Evolutionary conservation across 1,284 basidiomycete genomes (phyloP).

Genomic region (Ustilago trichophora): DNA sequence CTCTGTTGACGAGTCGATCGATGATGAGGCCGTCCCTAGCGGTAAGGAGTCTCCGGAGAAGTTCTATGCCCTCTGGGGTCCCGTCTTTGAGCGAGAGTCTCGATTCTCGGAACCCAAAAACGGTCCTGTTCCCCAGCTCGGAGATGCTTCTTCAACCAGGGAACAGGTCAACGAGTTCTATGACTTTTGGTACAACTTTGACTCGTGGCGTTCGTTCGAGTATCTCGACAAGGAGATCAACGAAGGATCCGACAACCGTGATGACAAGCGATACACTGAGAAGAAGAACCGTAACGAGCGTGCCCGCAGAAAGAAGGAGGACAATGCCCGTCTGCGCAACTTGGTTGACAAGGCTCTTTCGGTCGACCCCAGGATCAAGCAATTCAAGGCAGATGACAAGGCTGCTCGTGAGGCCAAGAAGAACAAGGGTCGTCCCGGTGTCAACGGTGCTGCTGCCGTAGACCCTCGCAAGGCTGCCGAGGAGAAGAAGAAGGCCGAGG

Average conservation of each 20-base stretch:
- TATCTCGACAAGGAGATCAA: slow-evolving; percentile 98
- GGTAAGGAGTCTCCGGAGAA: slow-evolving; percentile 70
- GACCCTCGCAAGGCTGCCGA: slow-evolving; percentile 53
- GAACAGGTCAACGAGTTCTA: slow-evolving; percentile 91
- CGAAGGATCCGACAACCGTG: slow-evolving; percentile 95
- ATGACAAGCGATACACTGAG: slow-evolving; percentile 98
- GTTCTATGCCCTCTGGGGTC: slow-evolving; percentile 75
- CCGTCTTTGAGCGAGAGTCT: slow-evolving; percentile 88
- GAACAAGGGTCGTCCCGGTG: slow-evolving; percentile 70
- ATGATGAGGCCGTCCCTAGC: slow-evolving; percentile 71
- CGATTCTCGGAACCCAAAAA: slow-evolving; percentile 80
- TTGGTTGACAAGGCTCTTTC: slow-evolving; percentile 88
- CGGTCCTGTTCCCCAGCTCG: slow-evolving; percentile 86
- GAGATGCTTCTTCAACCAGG: slow-evolving; percentile 78
- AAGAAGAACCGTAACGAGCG: slow-evolving; percentile 99
- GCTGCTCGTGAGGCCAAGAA: slow-evolving; percentile 93
- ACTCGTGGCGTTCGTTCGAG: slow-evolving; percentile 97
- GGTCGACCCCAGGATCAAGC: slow-evolving; percentile 93
- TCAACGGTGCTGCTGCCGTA: slow-evolving; percentile 60
- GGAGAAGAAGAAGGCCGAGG: slow-evolving; percentile 71
- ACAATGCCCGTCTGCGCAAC: slow-evolving; percentile 85
- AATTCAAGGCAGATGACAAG: slow-evolving; percentile 96
- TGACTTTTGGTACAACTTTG: slow-evolving; percentile 99
- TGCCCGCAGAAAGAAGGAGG: slow-evolving; percentile 95
- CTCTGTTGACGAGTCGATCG: slow-evolving; percentile 87